These are phyloP conservation scores for Neurospora cerealis DNA, from an alignment of 495 filamentous ascomycete species.

Conservation along the genomic window DNA sequence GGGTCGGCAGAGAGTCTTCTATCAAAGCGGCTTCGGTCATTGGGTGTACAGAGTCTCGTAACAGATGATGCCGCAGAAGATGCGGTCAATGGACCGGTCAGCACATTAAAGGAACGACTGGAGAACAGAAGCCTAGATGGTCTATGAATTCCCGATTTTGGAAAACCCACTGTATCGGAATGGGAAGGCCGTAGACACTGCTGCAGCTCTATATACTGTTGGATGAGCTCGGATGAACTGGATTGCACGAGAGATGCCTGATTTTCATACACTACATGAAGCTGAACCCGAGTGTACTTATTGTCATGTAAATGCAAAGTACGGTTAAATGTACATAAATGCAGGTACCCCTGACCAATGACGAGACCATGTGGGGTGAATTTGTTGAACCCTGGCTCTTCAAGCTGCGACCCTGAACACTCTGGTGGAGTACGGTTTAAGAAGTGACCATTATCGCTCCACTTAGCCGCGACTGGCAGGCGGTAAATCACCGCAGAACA, in stretches of 20 bases:
- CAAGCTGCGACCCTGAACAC: neutral
- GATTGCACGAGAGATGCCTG: neutral
- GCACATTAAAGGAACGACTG: neutral
- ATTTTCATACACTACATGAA: neutral
- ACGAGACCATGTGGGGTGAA: neutral
- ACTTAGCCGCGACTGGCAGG: conserved; percentile 12
- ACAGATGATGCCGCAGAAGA: neutral
- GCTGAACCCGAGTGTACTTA: neutral
- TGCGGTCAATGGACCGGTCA: neutral
- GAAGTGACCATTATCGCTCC: conserved; percentile 3
- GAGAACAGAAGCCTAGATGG: neutral
- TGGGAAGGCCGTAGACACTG: neutral
- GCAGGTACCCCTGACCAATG: neutral
- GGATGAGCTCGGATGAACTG: neutral
- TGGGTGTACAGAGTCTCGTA: conserved; percentile 20
- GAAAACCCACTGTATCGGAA: neutral
- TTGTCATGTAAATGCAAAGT: neutral
- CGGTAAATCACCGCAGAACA: conserved; percentile 16
- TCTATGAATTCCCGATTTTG: neutral
- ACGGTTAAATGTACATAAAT: neutral
- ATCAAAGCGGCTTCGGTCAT: conserved; percentile 33
- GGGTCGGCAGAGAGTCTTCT: conserved; percentile 30
- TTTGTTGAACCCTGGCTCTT: neutral
- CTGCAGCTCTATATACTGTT: neutral
- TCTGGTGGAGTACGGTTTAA: neutral